phyloP scores from a whole-genome alignment of 1,284 basidiomycete genomes.

The Stereum hirsutum region DNA sequence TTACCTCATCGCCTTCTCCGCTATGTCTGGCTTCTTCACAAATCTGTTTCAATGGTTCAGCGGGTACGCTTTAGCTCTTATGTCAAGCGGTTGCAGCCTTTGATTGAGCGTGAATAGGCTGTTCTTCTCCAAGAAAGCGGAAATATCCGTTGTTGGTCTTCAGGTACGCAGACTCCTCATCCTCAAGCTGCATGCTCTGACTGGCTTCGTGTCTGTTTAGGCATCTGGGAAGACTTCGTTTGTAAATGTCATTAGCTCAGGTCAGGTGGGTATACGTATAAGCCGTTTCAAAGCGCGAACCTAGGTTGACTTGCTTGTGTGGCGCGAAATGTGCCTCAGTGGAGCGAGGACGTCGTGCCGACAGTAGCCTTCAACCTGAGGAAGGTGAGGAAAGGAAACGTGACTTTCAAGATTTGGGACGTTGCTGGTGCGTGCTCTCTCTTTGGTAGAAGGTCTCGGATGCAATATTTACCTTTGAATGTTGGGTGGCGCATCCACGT shows the following conservation, averaged over 20 bases:
- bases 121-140: constrained; percentile 87
- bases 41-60: constrained; percentile 62
- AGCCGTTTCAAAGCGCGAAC: no score
- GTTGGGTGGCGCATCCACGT: constrained; percentile 1
- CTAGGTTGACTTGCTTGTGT: neutral
- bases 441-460: no score
- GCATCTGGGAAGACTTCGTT: constrained; percentile 94
- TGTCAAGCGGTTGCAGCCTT: neutral
- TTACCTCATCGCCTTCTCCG: no score
- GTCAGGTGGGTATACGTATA: constrained; percentile 45
- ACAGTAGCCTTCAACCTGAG: constrained; percentile 90
- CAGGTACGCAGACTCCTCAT: constrained; percentile 44
- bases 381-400: constrained; percentile 80
- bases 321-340: constrained; percentile 31
- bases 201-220: constrained; percentile 25
- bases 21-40: constrained; percentile 59
- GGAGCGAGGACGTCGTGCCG: constrained; percentile 91
- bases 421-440: constrained; percentile 55
- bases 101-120: constrained; percentile 27
- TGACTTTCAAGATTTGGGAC: constrained; percentile 93
- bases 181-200: neutral
- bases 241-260: constrained; percentile 83
- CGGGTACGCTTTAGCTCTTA: constrained; percentile 32
- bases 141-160: constrained; percentile 89
- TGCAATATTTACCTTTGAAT: neutral